Evolutionary conservation across 768 basidiomycete genomes (phyloP), one percentile per base, ranked within the genome.

Genomic region (Suillus decipiens): DNA sequence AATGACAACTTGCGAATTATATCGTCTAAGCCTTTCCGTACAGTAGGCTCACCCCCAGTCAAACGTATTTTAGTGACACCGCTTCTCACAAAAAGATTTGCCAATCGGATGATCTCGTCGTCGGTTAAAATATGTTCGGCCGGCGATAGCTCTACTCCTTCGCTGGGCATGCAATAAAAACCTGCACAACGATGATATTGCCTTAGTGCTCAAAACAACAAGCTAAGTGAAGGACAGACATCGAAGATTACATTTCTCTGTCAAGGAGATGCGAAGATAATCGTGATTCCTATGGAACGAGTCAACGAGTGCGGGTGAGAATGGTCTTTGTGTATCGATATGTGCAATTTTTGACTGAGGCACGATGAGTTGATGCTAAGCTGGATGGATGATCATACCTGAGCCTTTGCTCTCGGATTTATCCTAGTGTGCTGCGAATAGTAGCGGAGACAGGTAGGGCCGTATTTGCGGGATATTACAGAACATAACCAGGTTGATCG

Each of bases 111-210:
- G 34, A 95, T 76, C 72, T 96, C 93, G 58, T 87, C 83, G 65
- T 93, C 87, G 0, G 89, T 86, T 43, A 96, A 81, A 62, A 93
- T 81, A 63, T 90, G 82, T 11, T 80, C 79, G 39, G 78, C 77
- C 2, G 92, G 93, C 14, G 90, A 88, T 33, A 95, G 81, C 59
- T 89, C 84, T 5, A 95, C 78, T 37, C 93, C 92, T 70, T 90
- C 86, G 59, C 81, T 84, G 3, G 93, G 93, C 93, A 95, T 96
- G 70, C 93, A 95, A 72, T 96, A 96, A 69, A 93, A 93, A 68
- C 93, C 92, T 95, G 65, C 28, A 36, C 36, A 10, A 11, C 54
- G 68, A 48, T 34, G 53, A 55, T 0, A 3, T 36, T 11, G 42
- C 48, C 51, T 41, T 12, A 28, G 24, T 11, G 50, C 22, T 53